A percentile compares a stretch with the other conserved stretches of the same genome.
These are phyloP conservation scores for Alternaria ethzedia DNA, from an alignment of 2,329 filamentous ascomycete species.

Conservation along the genomic window DNA sequence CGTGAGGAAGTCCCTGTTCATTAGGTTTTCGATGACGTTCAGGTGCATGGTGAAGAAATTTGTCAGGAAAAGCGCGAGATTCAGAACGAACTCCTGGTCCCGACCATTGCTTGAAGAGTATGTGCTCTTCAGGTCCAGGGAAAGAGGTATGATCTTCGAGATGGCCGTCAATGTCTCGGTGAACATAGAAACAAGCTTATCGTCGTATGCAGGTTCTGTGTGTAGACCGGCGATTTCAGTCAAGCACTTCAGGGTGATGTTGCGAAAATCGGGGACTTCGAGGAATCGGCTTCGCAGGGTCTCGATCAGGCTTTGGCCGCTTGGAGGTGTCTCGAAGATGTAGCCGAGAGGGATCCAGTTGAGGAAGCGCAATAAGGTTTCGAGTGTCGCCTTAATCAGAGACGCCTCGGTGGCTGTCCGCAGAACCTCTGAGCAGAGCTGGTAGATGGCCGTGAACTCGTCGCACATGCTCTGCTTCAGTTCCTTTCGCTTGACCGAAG, in stretches of 20 bases:
- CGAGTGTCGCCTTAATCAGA: slow-evolving; percentile 93
- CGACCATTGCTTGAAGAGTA: slow-evolving; percentile 90
- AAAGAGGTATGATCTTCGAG: slow-evolving; percentile 88
- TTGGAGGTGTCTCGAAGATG: slow-evolving; percentile 89
- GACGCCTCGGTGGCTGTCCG: slow-evolving; percentile 87
- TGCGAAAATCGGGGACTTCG: slow-evolving; percentile 92
- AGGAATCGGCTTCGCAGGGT: slow-evolving; percentile 92
- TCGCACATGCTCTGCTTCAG: slow-evolving; percentile 98
- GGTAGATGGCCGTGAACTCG: slow-evolving; percentile 98
- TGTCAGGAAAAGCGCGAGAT: slow-evolving; percentile 91
- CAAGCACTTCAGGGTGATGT: slow-evolving; percentile 93
- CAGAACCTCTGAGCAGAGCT: slow-evolving; percentile 94
- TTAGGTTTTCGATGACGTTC: slow-evolving; percentile 91
- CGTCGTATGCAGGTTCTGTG: slow-evolving; percentile 86
- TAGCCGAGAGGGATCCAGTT: slow-evolving; percentile 99
- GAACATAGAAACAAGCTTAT: slow-evolving; percentile 98
- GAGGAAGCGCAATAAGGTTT: slow-evolving; percentile 93
- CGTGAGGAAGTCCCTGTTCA: slow-evolving; percentile 91
- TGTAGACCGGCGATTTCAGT: slow-evolving; percentile 96
- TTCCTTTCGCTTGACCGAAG: slow-evolving; percentile 94
- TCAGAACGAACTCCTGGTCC: slow-evolving; percentile 98
- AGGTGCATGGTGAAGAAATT: slow-evolving; percentile 97
- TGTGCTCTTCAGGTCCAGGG: slow-evolving; percentile 87
- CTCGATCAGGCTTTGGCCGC: slow-evolving; percentile 74
- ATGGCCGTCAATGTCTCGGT: slow-evolving; percentile 94